Evolutionary conservation across 768 basidiomycete genomes (phyloP), one percentile per base, ranked within the genome.

Genomic region (Pleurotus tuber-regium): DNA sequence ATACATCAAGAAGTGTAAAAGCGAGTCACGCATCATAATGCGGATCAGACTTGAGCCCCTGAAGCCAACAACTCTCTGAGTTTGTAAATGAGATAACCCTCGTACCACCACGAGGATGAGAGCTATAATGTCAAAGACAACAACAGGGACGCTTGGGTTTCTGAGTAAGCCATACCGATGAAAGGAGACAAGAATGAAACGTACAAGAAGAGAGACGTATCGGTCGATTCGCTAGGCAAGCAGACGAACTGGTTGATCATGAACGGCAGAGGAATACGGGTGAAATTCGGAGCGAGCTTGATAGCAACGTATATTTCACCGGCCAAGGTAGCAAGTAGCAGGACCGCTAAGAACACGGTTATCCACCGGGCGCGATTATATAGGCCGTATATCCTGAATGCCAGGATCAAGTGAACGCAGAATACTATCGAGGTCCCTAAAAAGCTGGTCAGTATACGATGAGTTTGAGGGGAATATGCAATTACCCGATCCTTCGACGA

Each of bases 161-260:
- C 16, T 29, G 14, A 16, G 24, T 21, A 29, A 8, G 21, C n/a
- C 11, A 40, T 9, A 19, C 11, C 14, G 18, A 12, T 12, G 10
- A 19, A 40, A 40, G 21, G 16, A 8, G 18, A 5, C 19, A 46
- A 2, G n/a, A 7, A 7, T 5, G 14, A 18, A 8, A 30, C 43
- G 6, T 29, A 46, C 43, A 46, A 46, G 43, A 46, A 46, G 7
- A 46, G 25, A 10, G 43, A 46, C n/a, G 43, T 46, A 30, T 46
- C 43, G 4, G 21, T 21, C 2, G 43, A 4, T 16, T 46, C 43
- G n/a, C 24, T 46, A 11, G 43, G 43, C 6, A 46, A 29, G n/a
- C 43, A 46, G 43, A 46, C 43, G 16, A 46, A 46, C 28, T 28
- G 5, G 28, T 46, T 46, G 16, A 30, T 26, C 43, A 46, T 46